phyloP scores from a whole-genome alignment of 1,284 basidiomycete genomes.

The Apiotrichum mycotoxinovorans region DNA sequence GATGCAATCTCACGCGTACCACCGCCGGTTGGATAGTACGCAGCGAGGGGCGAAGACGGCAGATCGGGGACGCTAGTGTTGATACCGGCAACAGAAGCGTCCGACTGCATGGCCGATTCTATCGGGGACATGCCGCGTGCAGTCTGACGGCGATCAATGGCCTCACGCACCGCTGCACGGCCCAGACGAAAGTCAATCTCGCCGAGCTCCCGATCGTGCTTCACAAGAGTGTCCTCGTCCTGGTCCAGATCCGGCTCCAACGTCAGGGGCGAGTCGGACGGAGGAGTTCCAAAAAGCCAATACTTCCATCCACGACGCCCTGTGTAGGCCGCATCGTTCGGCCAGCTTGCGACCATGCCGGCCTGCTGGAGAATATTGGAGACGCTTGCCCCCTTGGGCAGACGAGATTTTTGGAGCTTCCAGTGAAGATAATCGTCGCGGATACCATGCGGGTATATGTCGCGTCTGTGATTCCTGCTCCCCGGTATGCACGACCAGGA shows the following conservation, averaged over 20 bases:
- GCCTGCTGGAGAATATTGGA: constrained; percentile 33
- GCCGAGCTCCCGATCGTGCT: constrained; percentile 33
- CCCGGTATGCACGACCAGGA: constrained; percentile 33
- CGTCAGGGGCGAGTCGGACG: not conserved
- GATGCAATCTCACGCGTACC: not conserved
- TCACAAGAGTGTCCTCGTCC: constrained; percentile 22
- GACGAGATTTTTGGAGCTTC: constrained; percentile 28
- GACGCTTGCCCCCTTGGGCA: constrained; percentile 22
- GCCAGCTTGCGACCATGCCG: constrained; percentile 36
- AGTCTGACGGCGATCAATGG: constrained; percentile 29
- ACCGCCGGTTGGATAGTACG: constrained; percentile 20
- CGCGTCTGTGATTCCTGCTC: not conserved
- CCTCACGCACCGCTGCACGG: constrained; percentile 32
- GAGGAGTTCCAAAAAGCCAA: not conserved
- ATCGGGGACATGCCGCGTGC: not conserved
- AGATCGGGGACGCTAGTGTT: constrained; percentile 1
- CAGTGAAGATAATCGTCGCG: constrained; percentile 34
- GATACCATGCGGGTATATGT: constrained; percentile 11
- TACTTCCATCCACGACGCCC: constrained; percentile 3
- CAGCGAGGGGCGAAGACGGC: constrained; percentile 20
- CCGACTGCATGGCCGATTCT: not conserved
- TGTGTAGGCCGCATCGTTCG: constrained; percentile 8
- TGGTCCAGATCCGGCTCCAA: not conserved
- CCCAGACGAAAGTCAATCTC: constrained; percentile 45
- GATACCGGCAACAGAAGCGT: constrained; percentile 1